A percentile compares a stretch with the other conserved stretches of the same genome.
Evolutionary conservation across 768 basidiomycete species (phyloP).

Genomic region (Pisolithus marmoratus): DNA sequence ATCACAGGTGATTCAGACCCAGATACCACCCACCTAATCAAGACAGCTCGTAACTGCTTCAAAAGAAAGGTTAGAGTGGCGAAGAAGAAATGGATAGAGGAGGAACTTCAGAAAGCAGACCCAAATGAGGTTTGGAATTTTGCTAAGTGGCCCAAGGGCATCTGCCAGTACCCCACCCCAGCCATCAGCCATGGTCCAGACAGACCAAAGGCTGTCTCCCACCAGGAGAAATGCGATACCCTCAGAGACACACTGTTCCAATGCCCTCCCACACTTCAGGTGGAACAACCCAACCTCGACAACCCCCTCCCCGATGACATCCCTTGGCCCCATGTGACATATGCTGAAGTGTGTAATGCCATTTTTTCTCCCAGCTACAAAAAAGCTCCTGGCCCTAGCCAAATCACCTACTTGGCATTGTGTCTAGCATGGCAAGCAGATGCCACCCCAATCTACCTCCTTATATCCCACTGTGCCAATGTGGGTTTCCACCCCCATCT

Average conservation of each 20-base stretch:
- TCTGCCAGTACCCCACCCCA: neutral
- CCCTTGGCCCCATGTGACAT: neutral
- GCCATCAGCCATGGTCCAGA: neutral
- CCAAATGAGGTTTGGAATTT: neutral
- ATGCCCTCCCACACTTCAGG: conserved; percentile 1
- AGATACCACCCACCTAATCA: no score
- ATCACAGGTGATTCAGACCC: no score
- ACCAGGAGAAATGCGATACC: neutral
- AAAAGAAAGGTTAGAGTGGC: neutral
- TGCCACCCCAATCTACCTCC: neutral
- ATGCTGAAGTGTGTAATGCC: neutral
- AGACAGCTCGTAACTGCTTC: no score
- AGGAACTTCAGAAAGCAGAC: neutral
- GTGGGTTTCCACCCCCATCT: neutral
- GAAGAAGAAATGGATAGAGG: neutral
- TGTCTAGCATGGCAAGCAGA: neutral
- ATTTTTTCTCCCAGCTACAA: neutral
- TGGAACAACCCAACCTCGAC: neutral
- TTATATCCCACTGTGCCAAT: neutral
- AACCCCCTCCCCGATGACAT: neutral
- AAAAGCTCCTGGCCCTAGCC: neutral
- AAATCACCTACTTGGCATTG: neutral
- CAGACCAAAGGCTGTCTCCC: neutral
- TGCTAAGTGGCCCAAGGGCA: neutral
- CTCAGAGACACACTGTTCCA: neutral